These are phyloP conservation scores for Phaeosphaeriaceae sp. DNA, from an alignment of 2,329 filamentous ascomycete species.

Conservation along the genomic window DNA sequence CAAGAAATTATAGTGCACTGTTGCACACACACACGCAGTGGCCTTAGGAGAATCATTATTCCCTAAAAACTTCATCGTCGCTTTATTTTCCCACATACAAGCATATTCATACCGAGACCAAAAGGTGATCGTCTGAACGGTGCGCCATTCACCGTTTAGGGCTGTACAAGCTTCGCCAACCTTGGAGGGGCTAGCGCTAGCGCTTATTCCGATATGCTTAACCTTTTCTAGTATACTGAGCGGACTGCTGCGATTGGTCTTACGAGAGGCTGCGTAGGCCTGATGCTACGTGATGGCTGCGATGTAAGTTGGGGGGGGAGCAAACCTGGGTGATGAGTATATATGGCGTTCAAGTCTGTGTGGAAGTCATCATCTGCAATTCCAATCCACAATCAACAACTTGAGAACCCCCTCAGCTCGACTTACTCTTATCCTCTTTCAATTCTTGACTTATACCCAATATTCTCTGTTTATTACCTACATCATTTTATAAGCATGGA, in stretches of 20 bases:
- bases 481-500: neutral
- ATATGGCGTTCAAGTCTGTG: neutral
- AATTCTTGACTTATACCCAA: neutral
- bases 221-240: neutral
- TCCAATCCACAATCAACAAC: neutral
- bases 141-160: neutral
- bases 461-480: too few relatives aligned
- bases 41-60: too few relatives aligned
- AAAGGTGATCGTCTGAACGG: too few relatives aligned
- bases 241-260: neutral
- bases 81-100: too few relatives aligned
- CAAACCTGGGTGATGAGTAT: neutral
- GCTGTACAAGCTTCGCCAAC: neutral
- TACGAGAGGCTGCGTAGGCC: neutral
- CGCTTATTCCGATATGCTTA: neutral
- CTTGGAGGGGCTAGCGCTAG: neutral
- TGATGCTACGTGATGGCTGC: neutral
- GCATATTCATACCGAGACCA: too few relatives aligned
- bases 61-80: too few relatives aligned
- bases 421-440: too few relatives aligned
- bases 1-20: too few relatives aligned
- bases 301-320: too few relatives aligned
- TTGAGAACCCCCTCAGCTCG: too few relatives aligned
- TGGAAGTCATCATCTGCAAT: neutral
- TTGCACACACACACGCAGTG: too few relatives aligned